Base-by-base conservation (phyloP, 495 filamentous ascomycete genomes). In the Aspergillus hancockii region DNA sequence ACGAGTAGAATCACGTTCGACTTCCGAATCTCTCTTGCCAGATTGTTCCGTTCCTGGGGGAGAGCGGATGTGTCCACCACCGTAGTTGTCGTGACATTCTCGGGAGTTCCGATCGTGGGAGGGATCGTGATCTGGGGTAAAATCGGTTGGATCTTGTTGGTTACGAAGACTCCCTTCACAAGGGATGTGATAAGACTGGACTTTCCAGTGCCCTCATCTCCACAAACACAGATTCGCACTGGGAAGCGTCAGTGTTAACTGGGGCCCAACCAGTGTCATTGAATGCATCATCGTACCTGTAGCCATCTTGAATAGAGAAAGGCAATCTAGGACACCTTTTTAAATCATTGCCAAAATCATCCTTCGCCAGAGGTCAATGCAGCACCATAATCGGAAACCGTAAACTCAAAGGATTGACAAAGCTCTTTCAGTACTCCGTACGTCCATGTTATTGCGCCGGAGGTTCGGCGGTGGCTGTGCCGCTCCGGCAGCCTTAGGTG, bases 1-100 rank as follows among this genome's bases (percentile, higher is more conserved):
- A 98, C 93, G 14, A 98, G 83, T n/a, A 97, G 79, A 55, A 98
- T 98, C 51, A 97, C 93, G 69, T 97, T 98, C 63, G 88, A 92
- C 68, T 97, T 96, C 45, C 95, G 88, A 49, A 98, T 93, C 72
- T 98, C 95, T 64, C 93, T 93, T 31, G 91, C 87, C 52, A 98
- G 77, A 18, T 88, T 91, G 58, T 85, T 88, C 51, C 93, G 85
- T 65, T 98, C 95, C 67, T 97, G 93, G 0, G 95, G 94, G 3
- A 96, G 85, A 18, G 94, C 92, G 21, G 93, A 98, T 38, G 95
- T 98, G 74, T 98, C 94, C 70, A 98, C 91, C 65, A 98, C 92
- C 58, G 90, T 96, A 47, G 90, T 95, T 12, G 92, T 97, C 21
- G 90, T 94, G 64, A 98, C 90, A 85, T 95, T 95, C 68, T 97